Percentiles rank a stretch among this genome's conserved stretches.
phyloP scores from a whole-genome alignment of 495 filamentous ascomycete species.

The Mytilinidion resinicola region DNA sequence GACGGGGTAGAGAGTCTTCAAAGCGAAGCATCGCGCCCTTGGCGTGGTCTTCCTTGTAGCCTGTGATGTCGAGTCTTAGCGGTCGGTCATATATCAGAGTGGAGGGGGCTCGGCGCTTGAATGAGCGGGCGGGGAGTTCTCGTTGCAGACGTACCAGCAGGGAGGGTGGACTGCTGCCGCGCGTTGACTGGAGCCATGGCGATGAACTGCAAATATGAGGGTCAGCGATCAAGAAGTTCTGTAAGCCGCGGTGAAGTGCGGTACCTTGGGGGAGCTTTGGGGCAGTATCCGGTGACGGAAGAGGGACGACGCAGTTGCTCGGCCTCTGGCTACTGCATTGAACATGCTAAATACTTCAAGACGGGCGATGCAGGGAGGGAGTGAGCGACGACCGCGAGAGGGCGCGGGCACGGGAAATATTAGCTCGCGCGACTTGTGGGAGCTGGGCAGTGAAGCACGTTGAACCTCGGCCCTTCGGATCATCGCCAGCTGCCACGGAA shows the following conservation, averaged over 20 bases:
- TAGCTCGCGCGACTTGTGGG: too few relatives aligned
- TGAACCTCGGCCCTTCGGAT: not conserved
- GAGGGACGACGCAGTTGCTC: slow-evolving; percentile 27
- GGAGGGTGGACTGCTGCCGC: slow-evolving; percentile 53
- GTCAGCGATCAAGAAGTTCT: not conserved
- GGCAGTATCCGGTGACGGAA: slow-evolving; percentile 10
- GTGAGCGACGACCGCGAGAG: not conserved
- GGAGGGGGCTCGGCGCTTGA: too few relatives aligned
- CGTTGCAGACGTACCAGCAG: slow-evolving; percentile 41
- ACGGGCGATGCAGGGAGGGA: not conserved
- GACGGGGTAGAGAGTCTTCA: slow-evolving; percentile 85
- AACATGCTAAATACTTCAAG: slow-evolving; percentile 20
- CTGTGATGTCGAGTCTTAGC: slow-evolving; percentile 38
- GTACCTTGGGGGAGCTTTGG: slow-evolving; percentile 18
- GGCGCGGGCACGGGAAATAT: too few relatives aligned
- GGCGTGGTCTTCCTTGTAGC: slow-evolving; percentile 84
- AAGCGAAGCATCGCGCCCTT: slow-evolving; percentile 94
- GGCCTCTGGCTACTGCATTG: slow-evolving; percentile 29
- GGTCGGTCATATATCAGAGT: too few relatives aligned
- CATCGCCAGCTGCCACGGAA: not conserved
- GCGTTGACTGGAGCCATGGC: slow-evolving; percentile 48
- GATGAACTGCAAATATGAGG: slow-evolving; percentile 23
- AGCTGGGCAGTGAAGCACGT: not conserved
- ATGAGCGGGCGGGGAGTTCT: too few relatives aligned
- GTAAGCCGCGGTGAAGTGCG: not conserved